phyloP scores from a whole-genome alignment of 192 early-diverging fungal genomes.

The Cetraspora pellucida region DNA sequence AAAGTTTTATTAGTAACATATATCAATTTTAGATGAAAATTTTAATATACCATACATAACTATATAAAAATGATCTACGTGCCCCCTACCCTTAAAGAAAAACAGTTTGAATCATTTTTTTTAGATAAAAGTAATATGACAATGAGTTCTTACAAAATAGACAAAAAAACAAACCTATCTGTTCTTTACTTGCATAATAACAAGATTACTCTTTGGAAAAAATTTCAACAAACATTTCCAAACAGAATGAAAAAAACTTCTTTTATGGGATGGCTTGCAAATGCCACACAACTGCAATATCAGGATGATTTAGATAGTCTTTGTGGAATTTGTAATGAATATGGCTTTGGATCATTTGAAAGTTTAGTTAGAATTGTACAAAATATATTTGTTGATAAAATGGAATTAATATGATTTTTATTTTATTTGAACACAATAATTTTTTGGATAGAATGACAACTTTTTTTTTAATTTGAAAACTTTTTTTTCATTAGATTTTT shows the following conservation, averaged over 20 bases:
- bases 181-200: background rate
- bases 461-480: background rate
- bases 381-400: background rate
- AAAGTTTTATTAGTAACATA: no score
- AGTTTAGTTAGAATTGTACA: background rate
- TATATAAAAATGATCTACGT: no score
- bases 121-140: no score
- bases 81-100: no score
- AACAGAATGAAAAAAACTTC: background rate
- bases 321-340: slow-evolving; percentile 2
- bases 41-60: no score
- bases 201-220: background rate
- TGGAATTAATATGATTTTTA: background rate
- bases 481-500: no score
- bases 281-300: background rate
- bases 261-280: background rate
- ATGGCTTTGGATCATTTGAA: background rate
- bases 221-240: slow-evolving; percentile 4
- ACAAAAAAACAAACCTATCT: background rate
- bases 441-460: background rate
- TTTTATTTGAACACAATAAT: background rate
- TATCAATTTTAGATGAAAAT: no score
- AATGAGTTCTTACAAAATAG: no score
- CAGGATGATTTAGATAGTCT: background rate
- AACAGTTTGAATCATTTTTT: no score